These are phyloP conservation scores for Suillus hirtellus DNA, from an alignment of 768 basidiomycete species.

Conservation along the genomic window DNA sequence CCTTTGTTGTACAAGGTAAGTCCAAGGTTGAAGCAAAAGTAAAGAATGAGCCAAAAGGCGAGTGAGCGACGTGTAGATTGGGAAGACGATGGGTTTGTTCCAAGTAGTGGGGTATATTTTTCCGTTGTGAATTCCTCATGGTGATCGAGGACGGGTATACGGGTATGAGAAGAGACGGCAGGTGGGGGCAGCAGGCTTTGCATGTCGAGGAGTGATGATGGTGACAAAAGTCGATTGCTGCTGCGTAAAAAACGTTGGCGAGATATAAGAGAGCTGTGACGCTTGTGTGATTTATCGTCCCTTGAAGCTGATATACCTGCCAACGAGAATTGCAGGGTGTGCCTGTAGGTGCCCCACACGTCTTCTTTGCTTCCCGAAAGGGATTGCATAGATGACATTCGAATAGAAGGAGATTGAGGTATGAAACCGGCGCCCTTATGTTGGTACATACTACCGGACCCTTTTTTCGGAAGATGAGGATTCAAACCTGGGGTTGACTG, in stretches of 20 bases:
- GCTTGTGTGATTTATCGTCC: not conserved
- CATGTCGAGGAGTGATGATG: not conserved
- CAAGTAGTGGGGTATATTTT: not conserved
- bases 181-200: not conserved
- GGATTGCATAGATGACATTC: not conserved
- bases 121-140: not conserved
- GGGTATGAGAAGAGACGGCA: slow-evolving; percentile 18
- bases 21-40: slow-evolving; percentile 88
- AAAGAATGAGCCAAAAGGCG: slow-evolving; percentile 70
- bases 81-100: not conserved
- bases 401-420: not conserved
- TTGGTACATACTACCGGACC: not conserved
- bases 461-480: not conserved
- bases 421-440: not conserved
- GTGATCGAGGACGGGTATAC: slow-evolving; percentile 1
- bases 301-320: not conserved
- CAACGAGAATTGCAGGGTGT: not conserved
- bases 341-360: not conserved
- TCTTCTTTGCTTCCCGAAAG: not conserved
- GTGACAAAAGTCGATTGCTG: not conserved
- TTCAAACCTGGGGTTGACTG: not conserved
- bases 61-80: slow-evolving; percentile 29
- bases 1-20: slow-evolving; percentile 96
- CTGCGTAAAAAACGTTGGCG: not conserved
- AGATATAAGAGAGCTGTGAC: not conserved